These are phyloP conservation scores for Selenicereus undatus DNA, from an alignment of 148 eudicot genomes.

Conservation along the genomic window DNA sequence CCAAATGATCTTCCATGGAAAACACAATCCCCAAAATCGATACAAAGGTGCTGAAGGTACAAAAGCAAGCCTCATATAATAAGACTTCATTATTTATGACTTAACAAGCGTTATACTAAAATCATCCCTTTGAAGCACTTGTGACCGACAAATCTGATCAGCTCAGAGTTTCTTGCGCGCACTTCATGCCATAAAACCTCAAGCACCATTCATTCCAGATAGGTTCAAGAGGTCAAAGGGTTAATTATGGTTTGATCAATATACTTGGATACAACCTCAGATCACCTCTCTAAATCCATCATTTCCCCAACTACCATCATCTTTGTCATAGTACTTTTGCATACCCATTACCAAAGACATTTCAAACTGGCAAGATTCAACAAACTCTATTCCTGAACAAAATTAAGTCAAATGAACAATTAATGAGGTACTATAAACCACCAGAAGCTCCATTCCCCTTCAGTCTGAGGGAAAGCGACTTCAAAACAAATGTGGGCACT, in stretches of 20 bases:
- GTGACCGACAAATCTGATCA: not conserved
- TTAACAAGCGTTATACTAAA: not conserved
- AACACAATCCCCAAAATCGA: too few species aligned
- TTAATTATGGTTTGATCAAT: not conserved
- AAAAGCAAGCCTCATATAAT: too few species aligned
- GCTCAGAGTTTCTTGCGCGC: too few species aligned
- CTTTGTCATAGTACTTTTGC: not conserved
- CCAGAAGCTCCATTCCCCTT: too few species aligned
- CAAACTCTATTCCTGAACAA: not conserved
- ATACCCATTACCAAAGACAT: not conserved
- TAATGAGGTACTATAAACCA: not conserved
- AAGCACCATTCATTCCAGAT: not conserved
- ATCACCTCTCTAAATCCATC: not conserved
- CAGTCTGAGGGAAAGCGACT: too few species aligned
- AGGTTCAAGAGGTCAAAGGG: not conserved
- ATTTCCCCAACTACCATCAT: not conserved
- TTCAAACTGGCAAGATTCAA: not conserved
- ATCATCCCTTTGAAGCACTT: not conserved
- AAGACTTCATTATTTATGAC: not conserved
- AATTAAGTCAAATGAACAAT: not conserved
- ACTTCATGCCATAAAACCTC: not conserved
- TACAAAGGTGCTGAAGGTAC: too few species aligned
- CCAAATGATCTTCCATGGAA: too few species aligned
- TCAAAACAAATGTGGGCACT: too few species aligned
- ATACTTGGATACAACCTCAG: not conserved